phyloP scores from a whole-genome alignment of 768 basidiomycete species.

The Suillus subalutaceus region DNA sequence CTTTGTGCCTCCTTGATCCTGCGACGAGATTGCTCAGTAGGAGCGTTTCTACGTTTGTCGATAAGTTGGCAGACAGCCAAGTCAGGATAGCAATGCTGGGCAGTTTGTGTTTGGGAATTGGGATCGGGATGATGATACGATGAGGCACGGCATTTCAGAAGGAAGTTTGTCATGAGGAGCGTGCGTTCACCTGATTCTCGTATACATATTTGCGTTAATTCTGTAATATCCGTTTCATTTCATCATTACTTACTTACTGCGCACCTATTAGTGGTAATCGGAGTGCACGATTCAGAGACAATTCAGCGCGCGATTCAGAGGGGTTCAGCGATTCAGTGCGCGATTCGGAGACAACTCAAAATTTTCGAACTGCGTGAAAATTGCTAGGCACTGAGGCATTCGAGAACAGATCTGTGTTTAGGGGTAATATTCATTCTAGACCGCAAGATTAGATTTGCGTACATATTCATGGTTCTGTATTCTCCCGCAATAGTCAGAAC shows the following conservation, averaged over 20 bases:
- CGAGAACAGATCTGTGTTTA: not conserved
- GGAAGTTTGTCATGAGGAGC: not conserved
- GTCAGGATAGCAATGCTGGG: slow-evolving; percentile 40
- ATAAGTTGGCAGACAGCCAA: slow-evolving; percentile 29
- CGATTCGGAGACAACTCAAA: not conserved
- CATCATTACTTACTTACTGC: slow-evolving; percentile 3
- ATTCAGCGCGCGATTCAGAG: slow-evolving; percentile 1
- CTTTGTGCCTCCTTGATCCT: slow-evolving; percentile 61
- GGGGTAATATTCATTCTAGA: not conserved
- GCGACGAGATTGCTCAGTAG: slow-evolving; percentile 32
- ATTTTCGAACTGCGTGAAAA: not conserved
- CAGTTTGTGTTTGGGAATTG: slow-evolving; percentile 48
- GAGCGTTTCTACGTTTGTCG: slow-evolving; percentile 24
- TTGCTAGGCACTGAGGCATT: not conserved
- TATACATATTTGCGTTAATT: slow-evolving; percentile 1
- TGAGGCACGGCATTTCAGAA: slow-evolving; percentile 11
- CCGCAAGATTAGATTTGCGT: not conserved
- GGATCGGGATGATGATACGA: slow-evolving; percentile 42
- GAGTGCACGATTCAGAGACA: not conserved
- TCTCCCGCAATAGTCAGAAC: not conserved
- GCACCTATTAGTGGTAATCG: slow-evolving; percentile 4
- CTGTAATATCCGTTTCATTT: slow-evolving; percentile 5
- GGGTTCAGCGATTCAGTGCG: slow-evolving; percentile 4
- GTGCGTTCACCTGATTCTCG: slow-evolving; percentile 2
- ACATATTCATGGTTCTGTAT: not conserved